Base-by-base conservation (phyloP, 352 stramenopile species). In the Pythium plurisporium region DNA sequence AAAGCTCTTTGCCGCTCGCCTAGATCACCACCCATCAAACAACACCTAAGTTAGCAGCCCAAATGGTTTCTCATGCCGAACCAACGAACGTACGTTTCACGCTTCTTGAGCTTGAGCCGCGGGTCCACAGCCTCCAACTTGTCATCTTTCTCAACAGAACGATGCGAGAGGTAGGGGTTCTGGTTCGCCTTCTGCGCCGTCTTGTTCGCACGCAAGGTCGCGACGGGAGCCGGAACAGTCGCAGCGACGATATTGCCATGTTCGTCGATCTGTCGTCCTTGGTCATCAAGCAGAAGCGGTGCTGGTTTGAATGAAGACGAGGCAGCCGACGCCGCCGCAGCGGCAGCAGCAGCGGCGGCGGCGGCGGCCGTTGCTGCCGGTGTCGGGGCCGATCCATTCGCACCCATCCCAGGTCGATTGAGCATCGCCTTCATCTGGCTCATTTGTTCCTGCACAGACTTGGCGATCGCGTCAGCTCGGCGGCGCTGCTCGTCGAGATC, bases 361-460 rank as follows among this genome's bases (percentile, higher is more conserved):
- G 25, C 44, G 3, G 31, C 49, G 3, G 34, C 38, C 15, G 25
- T 37, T 14, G 29, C 10, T 7, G 44, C 20, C 11, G 55, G 14
- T 33, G 41, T 36, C 20, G 51, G 23, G 5, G 42, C 38, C 4
- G 22, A 1, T 6, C 5, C 11, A 4, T 69, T 56, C 7, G 68
- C 33, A 4, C n/a, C n/a, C n/a, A 34, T 31, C 25, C 14, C 69
- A 14, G 79, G 75, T 48, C 85, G 86, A 22, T 71, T 61, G 42
- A 88, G 62, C 38, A 92, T 58, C 41, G 67, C 69, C 55, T 87
- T 77, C 37, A 94, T 83, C 55, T 90, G 75, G 41, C 69, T 82
- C 75, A 94, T 91, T 47, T 94, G 82, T 53, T 83, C 74, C 65
- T 91, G 82, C 31, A 90, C 83, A n/a, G 82, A 92, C 76, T 89